phyloP scores from a whole-genome alignment of 2,329 filamentous ascomycete species.

The Leptographium wingfieldii region DNA sequence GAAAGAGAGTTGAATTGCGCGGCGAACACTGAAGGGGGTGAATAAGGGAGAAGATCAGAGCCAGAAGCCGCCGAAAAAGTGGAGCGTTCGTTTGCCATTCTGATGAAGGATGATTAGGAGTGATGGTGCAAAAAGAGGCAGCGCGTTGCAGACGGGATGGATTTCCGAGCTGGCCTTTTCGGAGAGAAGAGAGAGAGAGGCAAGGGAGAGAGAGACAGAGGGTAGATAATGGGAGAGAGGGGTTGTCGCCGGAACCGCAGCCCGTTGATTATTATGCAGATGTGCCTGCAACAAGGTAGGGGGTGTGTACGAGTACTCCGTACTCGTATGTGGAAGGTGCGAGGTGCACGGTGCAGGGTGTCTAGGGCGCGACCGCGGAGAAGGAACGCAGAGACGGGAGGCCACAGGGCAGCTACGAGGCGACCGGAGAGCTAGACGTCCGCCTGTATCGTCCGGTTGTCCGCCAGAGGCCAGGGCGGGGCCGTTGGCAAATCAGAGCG shows the following conservation, averaged over 20 bases:
- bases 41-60: slow-evolving; percentile 3
- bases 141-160: neutral
- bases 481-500: neutral
- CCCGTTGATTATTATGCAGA: neutral
- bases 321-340: neutral
- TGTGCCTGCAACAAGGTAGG: neutral
- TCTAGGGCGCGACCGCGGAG: neutral
- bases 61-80: slow-evolving; percentile 4
- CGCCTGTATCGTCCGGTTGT: slow-evolving; percentile 2
- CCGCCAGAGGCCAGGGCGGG: neutral
- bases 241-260: neutral
- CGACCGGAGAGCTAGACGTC: neutral
- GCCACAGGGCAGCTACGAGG: neutral
- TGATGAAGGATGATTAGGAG: neutral
- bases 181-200: neutral
- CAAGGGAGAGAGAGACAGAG: neutral
- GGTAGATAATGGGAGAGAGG: neutral
- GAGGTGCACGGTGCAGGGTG: too few species aligned
- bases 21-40: slow-evolving; percentile 24
- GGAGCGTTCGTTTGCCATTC: slow-evolving; percentile 7
- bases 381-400: neutral
- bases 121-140: neutral
- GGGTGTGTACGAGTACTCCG: neutral
- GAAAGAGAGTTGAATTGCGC: neutral
- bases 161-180: neutral